phyloP scores from a whole-genome alignment of 257 asterid genomes.

The Ajuga chamaepitys region DNA sequence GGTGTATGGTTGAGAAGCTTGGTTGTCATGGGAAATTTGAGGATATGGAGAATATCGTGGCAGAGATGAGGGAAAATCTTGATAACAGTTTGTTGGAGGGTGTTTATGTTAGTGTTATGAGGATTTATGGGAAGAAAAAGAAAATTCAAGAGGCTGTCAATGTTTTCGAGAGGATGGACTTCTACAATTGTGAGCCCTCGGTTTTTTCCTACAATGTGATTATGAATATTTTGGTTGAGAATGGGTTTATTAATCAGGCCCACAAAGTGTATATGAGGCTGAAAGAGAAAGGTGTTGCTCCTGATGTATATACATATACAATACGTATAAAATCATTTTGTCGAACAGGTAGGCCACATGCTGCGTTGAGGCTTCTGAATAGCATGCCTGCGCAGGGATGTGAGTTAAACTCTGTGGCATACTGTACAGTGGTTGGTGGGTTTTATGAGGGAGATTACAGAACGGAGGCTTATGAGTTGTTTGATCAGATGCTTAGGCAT shows the following conservation, averaged over 20 bases:
- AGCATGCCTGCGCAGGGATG: slow-evolving; percentile 81
- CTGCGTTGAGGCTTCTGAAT: slow-evolving; percentile 80
- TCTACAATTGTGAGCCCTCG: slow-evolving; percentile 70
- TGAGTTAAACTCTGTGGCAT: slow-evolving; percentile 61
- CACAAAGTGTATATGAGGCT: slow-evolving; percentile 84
- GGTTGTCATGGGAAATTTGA: slow-evolving; percentile 65
- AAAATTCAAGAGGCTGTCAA: slow-evolving; percentile 70
- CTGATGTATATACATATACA: slow-evolving; percentile 79
- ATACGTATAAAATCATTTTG: slow-evolving; percentile 87
- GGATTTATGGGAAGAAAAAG: slow-evolving; percentile 65
- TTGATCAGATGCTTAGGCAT: slow-evolving; percentile 61
- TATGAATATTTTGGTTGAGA: slow-evolving; percentile 81
- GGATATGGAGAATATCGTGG: slow-evolving; percentile 64
- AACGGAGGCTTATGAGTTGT: slow-evolving; percentile 52
- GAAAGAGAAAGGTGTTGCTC: slow-evolving; percentile 60
- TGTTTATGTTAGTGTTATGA: slow-evolving; percentile 62
- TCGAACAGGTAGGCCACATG: slow-evolving; percentile 63
- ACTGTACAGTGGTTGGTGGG: slow-evolving; percentile 71
- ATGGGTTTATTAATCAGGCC: slow-evolving; percentile 66
- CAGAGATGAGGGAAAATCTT: slow-evolving; percentile 51
- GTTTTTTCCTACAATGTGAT: slow-evolving; percentile 59
- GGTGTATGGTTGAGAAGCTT: slow-evolving; percentile 72
- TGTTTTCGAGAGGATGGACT: slow-evolving; percentile 92
- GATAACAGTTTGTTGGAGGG: slow-evolving; percentile 62
- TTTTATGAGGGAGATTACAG: slow-evolving; percentile 52